Evolutionary conservation across 768 basidiomycete species (phyloP).

Genomic region (Phanerochaete carnosa): DNA sequence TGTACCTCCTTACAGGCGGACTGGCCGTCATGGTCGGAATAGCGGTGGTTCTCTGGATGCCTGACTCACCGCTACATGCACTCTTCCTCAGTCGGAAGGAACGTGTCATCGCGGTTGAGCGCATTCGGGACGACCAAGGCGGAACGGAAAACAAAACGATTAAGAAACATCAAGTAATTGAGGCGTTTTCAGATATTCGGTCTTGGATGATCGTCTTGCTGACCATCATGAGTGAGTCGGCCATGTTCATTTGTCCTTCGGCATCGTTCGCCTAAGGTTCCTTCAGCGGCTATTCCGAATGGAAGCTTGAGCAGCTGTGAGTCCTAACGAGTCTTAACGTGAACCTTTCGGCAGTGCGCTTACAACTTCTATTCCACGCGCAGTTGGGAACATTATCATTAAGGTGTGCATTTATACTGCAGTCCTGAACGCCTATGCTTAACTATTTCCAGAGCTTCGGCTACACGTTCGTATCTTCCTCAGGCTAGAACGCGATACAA

Average conservation of each 20-base stretch:
- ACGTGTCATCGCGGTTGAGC: constrained; percentile 57
- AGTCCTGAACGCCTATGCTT: neutral
- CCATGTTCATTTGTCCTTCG: neutral
- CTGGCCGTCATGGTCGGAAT: constrained; percentile 58
- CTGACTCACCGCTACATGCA: constrained; percentile 64
- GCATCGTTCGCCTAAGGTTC: neutral
- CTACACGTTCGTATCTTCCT: constrained; percentile 45
- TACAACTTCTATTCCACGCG: neutral
- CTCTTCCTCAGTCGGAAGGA: constrained; percentile 53
- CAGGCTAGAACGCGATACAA: neutral
- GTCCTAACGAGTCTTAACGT: constrained; percentile 16
- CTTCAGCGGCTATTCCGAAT: constrained; percentile 59
- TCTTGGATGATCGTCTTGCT: constrained; percentile 68
- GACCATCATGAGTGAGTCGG: constrained; percentile 50
- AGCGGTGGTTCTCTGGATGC: constrained; percentile 55
- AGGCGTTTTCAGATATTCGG: constrained; percentile 53
- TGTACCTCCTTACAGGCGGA: constrained; percentile 57
- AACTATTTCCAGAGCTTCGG: constrained; percentile 40
- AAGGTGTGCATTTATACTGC: constrained; percentile 20
- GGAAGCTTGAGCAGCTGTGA: constrained; percentile 62
- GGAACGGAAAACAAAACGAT: constrained; percentile 59
- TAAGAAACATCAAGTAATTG: constrained; percentile 55
- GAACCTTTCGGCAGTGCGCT: neutral
- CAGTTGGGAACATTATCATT: constrained; percentile 61
- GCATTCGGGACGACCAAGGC: constrained; percentile 62